Conservation (phyloP, 371 early-diverging fungal species). For the Fennellomyces sp. region DNA sequence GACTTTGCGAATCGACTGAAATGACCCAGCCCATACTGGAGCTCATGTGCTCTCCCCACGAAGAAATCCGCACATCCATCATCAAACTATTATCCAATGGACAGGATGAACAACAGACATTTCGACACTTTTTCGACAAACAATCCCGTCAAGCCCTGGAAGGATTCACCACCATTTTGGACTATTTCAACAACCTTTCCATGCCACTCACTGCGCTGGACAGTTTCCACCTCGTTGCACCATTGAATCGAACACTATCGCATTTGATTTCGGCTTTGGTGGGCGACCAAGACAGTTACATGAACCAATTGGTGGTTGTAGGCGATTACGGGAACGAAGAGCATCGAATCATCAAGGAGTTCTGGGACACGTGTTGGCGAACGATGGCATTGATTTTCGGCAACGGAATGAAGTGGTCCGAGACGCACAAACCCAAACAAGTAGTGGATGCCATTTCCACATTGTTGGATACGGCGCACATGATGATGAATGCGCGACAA, state of each 20-base stretch:
- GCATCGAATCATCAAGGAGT: conserved; percentile 19
- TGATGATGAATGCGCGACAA: conserved; percentile 23
- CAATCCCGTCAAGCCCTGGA: conserved; percentile 14
- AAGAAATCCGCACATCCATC: conserved; percentile 14
- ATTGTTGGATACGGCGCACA: conserved; percentile 27
- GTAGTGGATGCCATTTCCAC: conserved; percentile 34
- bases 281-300: conserved; percentile 21
- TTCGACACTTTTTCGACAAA: conserved; percentile 3
- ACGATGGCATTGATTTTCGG: conserved; percentile 26
- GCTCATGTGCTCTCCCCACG: not conserved
- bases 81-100: conserved; percentile 4
- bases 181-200: conserved; percentile 28
- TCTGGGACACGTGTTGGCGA: conserved; percentile 45
- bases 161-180: conserved; percentile 20
- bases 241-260: conserved; percentile 7
- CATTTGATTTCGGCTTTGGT: conserved; percentile 11
- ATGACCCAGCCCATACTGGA: not conserved
- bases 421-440: conserved; percentile 26
- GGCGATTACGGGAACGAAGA: conserved; percentile 17
- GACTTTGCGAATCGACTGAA: not conserved
- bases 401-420: conserved; percentile 36
- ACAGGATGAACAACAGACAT: not conserved
- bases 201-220: conserved; percentile 15
- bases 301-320: conserved; percentile 8
- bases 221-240: conserved; percentile 18